Conservation (phyloP, 345 rosid species). For the Populus simonii region DNA sequence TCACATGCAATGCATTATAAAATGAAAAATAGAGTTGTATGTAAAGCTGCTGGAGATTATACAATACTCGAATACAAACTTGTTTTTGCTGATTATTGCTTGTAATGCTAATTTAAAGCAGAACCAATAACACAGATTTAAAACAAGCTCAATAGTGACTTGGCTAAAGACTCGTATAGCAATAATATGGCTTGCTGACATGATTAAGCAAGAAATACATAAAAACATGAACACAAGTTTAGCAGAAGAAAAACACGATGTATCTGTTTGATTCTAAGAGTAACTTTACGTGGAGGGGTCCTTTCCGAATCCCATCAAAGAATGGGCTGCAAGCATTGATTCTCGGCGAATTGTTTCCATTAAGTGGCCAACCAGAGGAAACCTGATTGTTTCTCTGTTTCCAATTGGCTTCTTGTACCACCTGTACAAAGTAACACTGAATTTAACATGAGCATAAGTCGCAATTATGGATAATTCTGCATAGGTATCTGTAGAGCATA, state of each 20-base stretch:
- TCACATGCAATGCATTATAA: neutral
- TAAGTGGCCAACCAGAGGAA: constrained; percentile 55
- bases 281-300: constrained; percentile 43
- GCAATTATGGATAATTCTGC: neutral
- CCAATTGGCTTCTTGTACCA: constrained; percentile 87
- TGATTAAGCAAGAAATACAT: too few relatives aligned
- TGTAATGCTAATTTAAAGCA: neutral
- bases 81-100: neutral
- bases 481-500: constrained; percentile 24
- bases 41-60: neutral
- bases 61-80: neutral
- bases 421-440: constrained; percentile 33
- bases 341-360: constrained; percentile 66
- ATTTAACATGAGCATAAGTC: neutral
- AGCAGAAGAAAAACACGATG: neutral
- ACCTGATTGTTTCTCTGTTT: constrained; percentile 54
- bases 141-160: too few relatives aligned
- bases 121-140: neutral
- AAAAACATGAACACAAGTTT: neutral
- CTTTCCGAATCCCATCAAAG: constrained; percentile 87
- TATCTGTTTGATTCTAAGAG: neutral
- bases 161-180: too few relatives aligned
- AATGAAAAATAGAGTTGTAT: neutral
- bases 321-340: constrained; percentile 84
- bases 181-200: neutral